These are phyloP conservation scores for Apiospora malaysiana DNA, from an alignment of 2,329 filamentous ascomycete species.

Conservation along the genomic window DNA sequence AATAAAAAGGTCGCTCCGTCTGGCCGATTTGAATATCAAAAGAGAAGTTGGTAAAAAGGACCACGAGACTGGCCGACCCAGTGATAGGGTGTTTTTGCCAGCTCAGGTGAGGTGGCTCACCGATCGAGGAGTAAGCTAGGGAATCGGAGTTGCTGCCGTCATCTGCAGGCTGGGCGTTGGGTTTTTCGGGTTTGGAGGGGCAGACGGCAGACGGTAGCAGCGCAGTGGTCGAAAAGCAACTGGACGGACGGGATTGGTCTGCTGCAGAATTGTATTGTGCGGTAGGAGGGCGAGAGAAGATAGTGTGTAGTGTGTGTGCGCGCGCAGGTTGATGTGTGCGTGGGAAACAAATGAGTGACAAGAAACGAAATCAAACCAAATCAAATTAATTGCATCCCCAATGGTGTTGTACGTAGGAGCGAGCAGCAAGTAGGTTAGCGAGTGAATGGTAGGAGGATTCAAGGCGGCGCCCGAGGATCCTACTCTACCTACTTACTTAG, in stretches of 20 bases:
- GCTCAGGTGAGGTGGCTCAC: conserved; percentile 5
- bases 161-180: conserved; percentile 1
- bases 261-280: background rate
- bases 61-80: conserved; percentile 14
- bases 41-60: background rate
- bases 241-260: background rate
- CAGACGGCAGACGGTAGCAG: background rate
- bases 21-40: background rate
- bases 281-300: background rate
- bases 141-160: conserved; percentile 1
- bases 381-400: background rate
- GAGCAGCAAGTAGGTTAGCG: background rate
- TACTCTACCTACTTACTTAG: background rate
- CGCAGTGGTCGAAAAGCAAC: background rate
- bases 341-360: background rate
- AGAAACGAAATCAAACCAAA: background rate
- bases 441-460: conserved; percentile 11
- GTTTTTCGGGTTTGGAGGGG: conserved; percentile 4
- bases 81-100: conserved; percentile 6
- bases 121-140: conserved; percentile 8
- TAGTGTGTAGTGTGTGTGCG: background rate
- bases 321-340: background rate
- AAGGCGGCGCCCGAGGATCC: background rate
- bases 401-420: background rate
- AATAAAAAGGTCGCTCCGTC: background rate